phyloP scores from a whole-genome alignment of 805 yeast species.

The Ogataea ramenticola region DNA sequence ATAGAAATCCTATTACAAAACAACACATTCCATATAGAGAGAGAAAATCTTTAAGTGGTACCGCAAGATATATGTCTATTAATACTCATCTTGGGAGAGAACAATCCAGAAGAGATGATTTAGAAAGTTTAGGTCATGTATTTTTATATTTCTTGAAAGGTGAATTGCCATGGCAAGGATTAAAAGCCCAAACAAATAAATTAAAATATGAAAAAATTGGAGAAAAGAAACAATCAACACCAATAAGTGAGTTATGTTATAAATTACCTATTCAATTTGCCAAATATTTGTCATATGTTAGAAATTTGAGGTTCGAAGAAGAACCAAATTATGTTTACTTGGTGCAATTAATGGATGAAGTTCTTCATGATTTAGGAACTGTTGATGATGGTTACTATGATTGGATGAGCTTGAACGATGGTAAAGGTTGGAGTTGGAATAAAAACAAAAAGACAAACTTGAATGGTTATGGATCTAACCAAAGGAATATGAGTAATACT shows the following conservation, averaged over 20 bases:
- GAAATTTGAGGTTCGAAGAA: slow-evolving; percentile 68
- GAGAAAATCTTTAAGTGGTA: slow-evolving; percentile 72
- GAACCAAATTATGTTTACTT: slow-evolving; percentile 72
- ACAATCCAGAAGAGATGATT: slow-evolving; percentile 76
- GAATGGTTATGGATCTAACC: slow-evolving; percentile 62
- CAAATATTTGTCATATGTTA: slow-evolving; percentile 61
- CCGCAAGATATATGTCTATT: slow-evolving; percentile 83
- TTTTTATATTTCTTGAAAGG: slow-evolving; percentile 75
- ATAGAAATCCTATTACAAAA: slow-evolving; percentile 71
- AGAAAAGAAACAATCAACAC: slow-evolving; percentile 66
- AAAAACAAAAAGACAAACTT: slow-evolving; percentile 72
- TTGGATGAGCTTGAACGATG: slow-evolving; percentile 75
- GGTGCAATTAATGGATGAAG: slow-evolving; percentile 52
- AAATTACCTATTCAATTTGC: slow-evolving; percentile 70
- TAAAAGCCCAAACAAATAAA: slow-evolving; percentile 81
- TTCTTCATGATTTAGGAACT: slow-evolving; percentile 50
- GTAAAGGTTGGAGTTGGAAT: slow-evolving; percentile 74
- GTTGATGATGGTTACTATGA: slow-evolving; percentile 65
- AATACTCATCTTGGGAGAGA: slow-evolving; percentile 85
- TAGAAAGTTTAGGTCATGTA: slow-evolving; percentile 77
- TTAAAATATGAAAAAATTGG: slow-evolving; percentile 80
- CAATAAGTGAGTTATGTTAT: slow-evolving; percentile 53
- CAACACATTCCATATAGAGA: slow-evolving; percentile 81
- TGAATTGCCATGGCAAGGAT: slow-evolving; percentile 85
- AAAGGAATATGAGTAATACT: slow-evolving; percentile 1